Conservation (phyloP, 2,329 filamentous ascomycete species). For the Penicillium nordicum region DNA sequence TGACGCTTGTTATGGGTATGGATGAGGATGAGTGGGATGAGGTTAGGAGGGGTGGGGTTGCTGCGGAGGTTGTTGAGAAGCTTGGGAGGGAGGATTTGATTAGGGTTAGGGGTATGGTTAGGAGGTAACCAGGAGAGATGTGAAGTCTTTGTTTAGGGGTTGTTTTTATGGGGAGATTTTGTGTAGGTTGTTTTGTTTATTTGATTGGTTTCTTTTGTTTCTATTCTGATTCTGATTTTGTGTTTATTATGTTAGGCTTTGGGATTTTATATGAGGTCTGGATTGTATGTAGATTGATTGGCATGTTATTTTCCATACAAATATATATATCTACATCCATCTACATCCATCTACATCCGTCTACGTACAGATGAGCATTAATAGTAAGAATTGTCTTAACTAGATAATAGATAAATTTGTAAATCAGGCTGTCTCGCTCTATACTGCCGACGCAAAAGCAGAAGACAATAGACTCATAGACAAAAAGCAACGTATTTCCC, state of each 20-base stretch:
- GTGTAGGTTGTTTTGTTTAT: not conserved
- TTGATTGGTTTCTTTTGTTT: not conserved
- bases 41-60: conserved; percentile 50
- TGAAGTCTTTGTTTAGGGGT: not conserved
- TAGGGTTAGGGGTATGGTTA: conserved; percentile 68
- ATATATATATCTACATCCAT: not conserved
- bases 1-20: conserved; percentile 86
- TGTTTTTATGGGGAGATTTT: not conserved
- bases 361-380: not conserved
- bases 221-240: no score
- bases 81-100: conserved; percentile 70
- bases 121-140: conserved; percentile 5
- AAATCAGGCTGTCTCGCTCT: not conserved
- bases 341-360: no score
- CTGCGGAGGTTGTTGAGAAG: conserved; percentile 56
- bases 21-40: conserved; percentile 95
- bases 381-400: not conserved
- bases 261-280: not conserved
- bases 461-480: not conserved
- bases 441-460: not conserved
- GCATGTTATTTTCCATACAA: not conserved
- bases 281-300: not conserved
- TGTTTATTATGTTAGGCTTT: not conserved
- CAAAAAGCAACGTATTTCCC: not conserved
- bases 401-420: not conserved